Base-by-base conservation (phyloP, 306 rosid genomes). In the Rosa lucieae region DNA sequence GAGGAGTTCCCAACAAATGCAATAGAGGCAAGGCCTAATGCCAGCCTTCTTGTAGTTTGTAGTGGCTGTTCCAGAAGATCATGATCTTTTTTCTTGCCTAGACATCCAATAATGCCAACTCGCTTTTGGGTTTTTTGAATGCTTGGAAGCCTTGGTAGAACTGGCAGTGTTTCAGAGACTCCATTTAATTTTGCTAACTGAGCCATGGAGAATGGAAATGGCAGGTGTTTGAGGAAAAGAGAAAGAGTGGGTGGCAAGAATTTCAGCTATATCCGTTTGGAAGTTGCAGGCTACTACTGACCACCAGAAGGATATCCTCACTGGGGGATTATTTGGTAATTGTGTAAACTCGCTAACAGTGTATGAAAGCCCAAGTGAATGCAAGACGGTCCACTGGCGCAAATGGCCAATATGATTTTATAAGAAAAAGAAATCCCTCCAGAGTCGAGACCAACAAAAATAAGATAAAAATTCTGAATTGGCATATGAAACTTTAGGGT, bases 41-140 rank as follows among this genome's bases (percentile, higher is more conserved):
- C 85, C 82, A 84, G 71, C 85, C 99, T 93, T 88, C 96, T 93
- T 79, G 92, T 85, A 2, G 86, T 81, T 68, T 86, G 84, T 62
- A 85, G 47, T n/a, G 76, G 53, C 70, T 85, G 82, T 75, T 86
- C 85, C 83, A 84, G 79, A 59, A 70, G n/a, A 73, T 85, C 84
- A 26, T 84, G 73, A 6, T 86, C 78, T 6, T 78, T 80, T 77
- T 84, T 84, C 87, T 86, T 89, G 79, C 89, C 79, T 8, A 82
- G 69, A 63, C 67, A 72, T 70, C 78, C 88, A 72, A 67, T 51
- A 63, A 87, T 80, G 79, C 80, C 78, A 26, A 40, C 67, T 56
- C 86, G 78, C 72, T 87, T 91, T 73, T 13, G 72, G 78, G 82
- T 40, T 65, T 65, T 59, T 21, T 49, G 77, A 29, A 71, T 35